Evolutionary conservation across 192 early-diverging fungal species (phyloP), one percentile per base, ranked within the genome.

Genomic region (Helicostylum pulchrum): DNA sequence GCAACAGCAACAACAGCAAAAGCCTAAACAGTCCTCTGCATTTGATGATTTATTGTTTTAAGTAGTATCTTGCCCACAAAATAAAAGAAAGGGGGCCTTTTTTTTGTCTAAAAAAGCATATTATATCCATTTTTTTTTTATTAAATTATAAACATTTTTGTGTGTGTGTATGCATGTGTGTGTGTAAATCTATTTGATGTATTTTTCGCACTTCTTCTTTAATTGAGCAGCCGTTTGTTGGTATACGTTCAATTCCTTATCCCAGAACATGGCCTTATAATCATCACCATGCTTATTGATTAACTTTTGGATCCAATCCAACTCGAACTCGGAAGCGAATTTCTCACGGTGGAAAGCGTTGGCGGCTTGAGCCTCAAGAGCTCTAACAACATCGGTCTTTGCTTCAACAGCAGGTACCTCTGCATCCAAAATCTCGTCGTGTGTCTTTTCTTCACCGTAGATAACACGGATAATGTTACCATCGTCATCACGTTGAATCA

Each of bases 251-350:
- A 92, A 72, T 46, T 83, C 73, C 47, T 82, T 82, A 55, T 92
- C 90, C 86, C 87, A 82, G 62, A 89, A 88, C 90, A 92, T 92
- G 46, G 85, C 87, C 11, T 86, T 70, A 62, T 90, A 92, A 55
- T 92, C 78, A 46, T 85, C 76, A 0, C 87, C 88, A 52, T 92
- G 87, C 71, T 83, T 87, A n/a, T 81, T 80, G 15, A 90, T 75
- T 73, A 88, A 66, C 20, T 77, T 66, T 48, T 83, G 79, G 3
- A 87, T 62, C 77, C 76, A 85, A 7, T 68, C 74, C 32, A 78
- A 54, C 65, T 88, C 85, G n/a, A 80, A 80, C 9, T 78, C 72
- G 2, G 85, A 81, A 60, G 84, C 74, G 68, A 78, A 75, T 57
- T 73, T 70, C 58, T 85, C 80, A 17, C 54, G 54, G 14, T 75